These are phyloP conservation scores for Populus euphratica DNA, from an alignment of 345 rosid genomes.

Conservation along the genomic window DNA sequence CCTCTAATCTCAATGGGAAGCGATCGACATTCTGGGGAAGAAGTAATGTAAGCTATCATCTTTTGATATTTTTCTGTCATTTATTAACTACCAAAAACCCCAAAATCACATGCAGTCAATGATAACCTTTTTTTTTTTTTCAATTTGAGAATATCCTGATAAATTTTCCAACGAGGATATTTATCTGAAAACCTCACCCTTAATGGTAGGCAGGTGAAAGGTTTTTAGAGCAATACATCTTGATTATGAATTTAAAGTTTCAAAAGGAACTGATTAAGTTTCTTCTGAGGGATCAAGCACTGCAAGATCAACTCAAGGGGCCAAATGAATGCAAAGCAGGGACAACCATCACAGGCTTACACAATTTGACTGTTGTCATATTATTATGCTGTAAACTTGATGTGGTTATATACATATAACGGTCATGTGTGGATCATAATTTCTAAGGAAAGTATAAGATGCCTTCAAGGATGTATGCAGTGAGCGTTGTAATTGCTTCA, in stretches of 20 bases:
- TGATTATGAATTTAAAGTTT: background rate
- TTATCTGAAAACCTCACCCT: background rate
- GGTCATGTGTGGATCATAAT: background rate
- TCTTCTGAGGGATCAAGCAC: background rate
- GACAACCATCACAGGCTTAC: background rate
- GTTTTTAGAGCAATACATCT: background rate
- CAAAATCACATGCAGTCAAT: slow-evolving; percentile 1
- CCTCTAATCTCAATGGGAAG: slow-evolving; percentile 57
- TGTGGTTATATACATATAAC: background rate
- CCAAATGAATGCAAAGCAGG: background rate
- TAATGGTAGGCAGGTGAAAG: background rate
- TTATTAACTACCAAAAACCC: background rate
- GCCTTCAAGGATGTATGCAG: background rate
- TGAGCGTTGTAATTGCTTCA: background rate
- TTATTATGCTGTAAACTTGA: background rate
- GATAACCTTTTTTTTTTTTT: background rate
- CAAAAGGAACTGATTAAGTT: background rate
- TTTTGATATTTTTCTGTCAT: slow-evolving; percentile 7
- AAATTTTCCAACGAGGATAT: background rate
- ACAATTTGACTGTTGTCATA: background rate
- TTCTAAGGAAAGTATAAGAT: background rate
- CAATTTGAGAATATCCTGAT: background rate
- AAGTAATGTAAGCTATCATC: slow-evolving; percentile 60
- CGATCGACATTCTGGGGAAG: slow-evolving; percentile 89
- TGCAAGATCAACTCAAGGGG: background rate